Evolutionary conservation across 2,329 filamentous ascomycete genomes (phyloP).

Genomic region (Podosphaera aphanis): DNA sequence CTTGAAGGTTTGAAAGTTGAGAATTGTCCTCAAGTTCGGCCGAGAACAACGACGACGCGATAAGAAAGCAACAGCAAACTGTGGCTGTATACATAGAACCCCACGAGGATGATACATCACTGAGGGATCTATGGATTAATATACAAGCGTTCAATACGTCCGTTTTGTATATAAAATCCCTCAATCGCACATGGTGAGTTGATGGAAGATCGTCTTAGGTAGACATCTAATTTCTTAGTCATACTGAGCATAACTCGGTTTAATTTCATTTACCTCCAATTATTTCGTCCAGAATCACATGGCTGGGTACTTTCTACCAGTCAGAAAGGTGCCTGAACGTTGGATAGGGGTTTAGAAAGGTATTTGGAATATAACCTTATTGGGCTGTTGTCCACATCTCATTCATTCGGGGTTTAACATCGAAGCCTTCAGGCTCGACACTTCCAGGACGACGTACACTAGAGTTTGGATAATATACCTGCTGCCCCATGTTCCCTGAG

Average conservation of each 20-base stretch:
- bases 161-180: not conserved
- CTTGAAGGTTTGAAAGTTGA: not conserved
- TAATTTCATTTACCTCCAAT: not conserved
- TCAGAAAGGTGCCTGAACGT: not conserved
- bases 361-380: conserved; percentile 12
- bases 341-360: not conserved
- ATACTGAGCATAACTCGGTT: not conserved
- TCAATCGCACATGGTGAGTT: not conserved
- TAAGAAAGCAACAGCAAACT: not conserved
- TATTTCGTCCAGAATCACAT: not conserved
- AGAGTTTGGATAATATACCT: conserved; percentile 50
- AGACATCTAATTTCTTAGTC: not conserved
- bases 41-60: not conserved
- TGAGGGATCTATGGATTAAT: not conserved
- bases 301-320: not conserved
- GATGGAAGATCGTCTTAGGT: not conserved
- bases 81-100: not conserved
- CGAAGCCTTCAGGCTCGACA: conserved; percentile 46
- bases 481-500: conserved; percentile 27
- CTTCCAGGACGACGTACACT: conserved; percentile 51
- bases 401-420: conserved; percentile 32
- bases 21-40: not conserved
- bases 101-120: not conserved
- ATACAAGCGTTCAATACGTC: not conserved
- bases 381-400: conserved; percentile 30